A percentile compares a stretch with the other conserved stretches of the same genome.
Conservation (phyloP, 139 green algal species). For the Picochlorum sp. region DNA sequence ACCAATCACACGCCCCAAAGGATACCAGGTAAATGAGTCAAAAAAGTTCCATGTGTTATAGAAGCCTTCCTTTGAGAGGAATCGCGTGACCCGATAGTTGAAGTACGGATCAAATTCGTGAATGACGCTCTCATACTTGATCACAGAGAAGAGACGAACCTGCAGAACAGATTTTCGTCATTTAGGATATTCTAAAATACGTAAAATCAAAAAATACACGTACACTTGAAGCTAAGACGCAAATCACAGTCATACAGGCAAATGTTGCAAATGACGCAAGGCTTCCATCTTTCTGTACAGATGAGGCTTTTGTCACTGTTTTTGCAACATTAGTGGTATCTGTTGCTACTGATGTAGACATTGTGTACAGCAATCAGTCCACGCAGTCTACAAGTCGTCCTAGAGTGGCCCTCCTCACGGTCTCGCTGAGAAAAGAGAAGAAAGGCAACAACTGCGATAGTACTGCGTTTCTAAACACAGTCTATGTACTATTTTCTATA, state of each 20-base stretch:
- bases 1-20: conserved; percentile 77
- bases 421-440: too few relatives aligned
- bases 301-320: too few relatives aligned
- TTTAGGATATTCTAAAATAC: background rate
- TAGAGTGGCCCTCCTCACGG: too few relatives aligned
- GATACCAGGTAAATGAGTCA: conserved; percentile 84
- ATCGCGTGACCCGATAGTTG: conserved; percentile 79
- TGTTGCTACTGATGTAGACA: too few relatives aligned
- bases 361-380: too few relatives aligned
- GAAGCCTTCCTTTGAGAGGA: conserved; percentile 71
- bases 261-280: background rate
- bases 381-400: too few relatives aligned
- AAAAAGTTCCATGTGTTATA: conserved; percentile 90
- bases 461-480: too few relatives aligned
- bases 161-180: background rate
- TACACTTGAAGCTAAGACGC: background rate
- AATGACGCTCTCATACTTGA: conserved; percentile 91
- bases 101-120: conserved; percentile 83
- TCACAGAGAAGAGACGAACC: conserved; percentile 79
- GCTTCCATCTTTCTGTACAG: too few relatives aligned
- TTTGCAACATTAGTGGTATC: too few relatives aligned
- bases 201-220: background rate
- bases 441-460: too few relatives aligned
- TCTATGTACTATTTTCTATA: too few relatives aligned
- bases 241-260: background rate